Evolutionary conservation across 441 rosid genomes (phyloP).

Genomic region (Euphorbia schlechtendalii): DNA sequence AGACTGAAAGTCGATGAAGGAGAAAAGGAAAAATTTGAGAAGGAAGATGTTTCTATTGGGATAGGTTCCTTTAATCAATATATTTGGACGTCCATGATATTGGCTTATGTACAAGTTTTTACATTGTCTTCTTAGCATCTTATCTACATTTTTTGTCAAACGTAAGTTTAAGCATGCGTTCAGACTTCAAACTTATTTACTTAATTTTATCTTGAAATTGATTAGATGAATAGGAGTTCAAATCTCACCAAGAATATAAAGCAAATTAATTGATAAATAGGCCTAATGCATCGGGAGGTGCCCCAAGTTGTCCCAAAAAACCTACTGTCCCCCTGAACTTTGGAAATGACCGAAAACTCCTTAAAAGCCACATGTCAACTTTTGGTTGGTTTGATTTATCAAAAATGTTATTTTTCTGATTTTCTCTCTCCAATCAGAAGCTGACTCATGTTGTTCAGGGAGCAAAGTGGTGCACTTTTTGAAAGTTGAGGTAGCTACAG

Average conservation of each 20-base stretch:
- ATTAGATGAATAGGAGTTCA: slow-evolving; percentile 1
- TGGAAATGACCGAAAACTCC: too few species aligned
- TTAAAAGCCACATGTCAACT: too few species aligned
- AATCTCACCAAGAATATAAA: not conserved
- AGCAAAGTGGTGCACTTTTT: too few species aligned
- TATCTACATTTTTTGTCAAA: not conserved
- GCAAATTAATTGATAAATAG: not conserved
- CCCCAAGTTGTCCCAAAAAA: too few species aligned
- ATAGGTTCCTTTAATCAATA: not conserved
- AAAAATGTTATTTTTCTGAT: too few species aligned
- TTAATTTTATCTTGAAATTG: not conserved
- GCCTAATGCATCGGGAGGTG: too few species aligned
- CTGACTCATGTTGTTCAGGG: too few species aligned
- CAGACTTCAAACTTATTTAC: not conserved
- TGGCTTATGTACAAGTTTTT: not conserved
- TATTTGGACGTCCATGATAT: not conserved
- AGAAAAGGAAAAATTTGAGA: not conserved
- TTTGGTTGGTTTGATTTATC: too few species aligned
- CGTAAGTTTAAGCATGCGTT: too few species aligned
- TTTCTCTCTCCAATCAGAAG: too few species aligned
- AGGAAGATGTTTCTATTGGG: not conserved
- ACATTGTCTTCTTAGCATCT: not conserved
- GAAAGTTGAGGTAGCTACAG: too few species aligned
- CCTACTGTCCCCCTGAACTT: too few species aligned
- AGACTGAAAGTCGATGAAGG: not conserved